phyloP scores from a whole-genome alignment of 345 rosid species.

The Citrus cavaleriei region DNA sequence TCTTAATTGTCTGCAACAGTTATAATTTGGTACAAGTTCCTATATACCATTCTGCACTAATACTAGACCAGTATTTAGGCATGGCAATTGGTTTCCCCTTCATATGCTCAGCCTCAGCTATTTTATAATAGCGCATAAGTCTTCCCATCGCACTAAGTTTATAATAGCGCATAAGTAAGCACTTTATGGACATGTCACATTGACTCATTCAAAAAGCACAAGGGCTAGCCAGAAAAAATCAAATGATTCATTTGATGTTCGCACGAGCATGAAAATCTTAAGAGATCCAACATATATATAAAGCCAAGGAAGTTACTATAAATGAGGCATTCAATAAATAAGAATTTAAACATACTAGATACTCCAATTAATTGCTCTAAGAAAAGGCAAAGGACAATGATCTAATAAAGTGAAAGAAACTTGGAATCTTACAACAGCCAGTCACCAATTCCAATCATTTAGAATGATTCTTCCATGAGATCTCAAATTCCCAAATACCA shows the following conservation, averaged over 20 bases:
- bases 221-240: background rate
- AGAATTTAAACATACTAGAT: background rate
- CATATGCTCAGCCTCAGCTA: background rate
- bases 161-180: background rate
- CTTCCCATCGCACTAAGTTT: background rate
- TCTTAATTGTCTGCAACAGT: background rate
- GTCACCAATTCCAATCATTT: background rate
- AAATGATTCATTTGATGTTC: background rate
- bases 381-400: background rate
- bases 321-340: background rate
- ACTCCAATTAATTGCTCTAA: background rate
- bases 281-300: background rate
- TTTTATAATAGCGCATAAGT: background rate
- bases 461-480: background rate
- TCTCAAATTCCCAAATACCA: background rate
- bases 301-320: background rate
- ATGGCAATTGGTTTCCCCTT: background rate
- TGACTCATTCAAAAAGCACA: background rate
- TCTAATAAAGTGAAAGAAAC: background rate
- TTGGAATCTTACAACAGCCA: background rate
- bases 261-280: background rate
- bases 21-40: background rate
- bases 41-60: background rate
- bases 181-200: background rate
- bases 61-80: background rate